Percentiles rank a stretch among this genome's conserved stretches.
phyloP scores from a whole-genome alignment of 495 filamentous ascomycete species.

The Penicillium alfredii region DNA sequence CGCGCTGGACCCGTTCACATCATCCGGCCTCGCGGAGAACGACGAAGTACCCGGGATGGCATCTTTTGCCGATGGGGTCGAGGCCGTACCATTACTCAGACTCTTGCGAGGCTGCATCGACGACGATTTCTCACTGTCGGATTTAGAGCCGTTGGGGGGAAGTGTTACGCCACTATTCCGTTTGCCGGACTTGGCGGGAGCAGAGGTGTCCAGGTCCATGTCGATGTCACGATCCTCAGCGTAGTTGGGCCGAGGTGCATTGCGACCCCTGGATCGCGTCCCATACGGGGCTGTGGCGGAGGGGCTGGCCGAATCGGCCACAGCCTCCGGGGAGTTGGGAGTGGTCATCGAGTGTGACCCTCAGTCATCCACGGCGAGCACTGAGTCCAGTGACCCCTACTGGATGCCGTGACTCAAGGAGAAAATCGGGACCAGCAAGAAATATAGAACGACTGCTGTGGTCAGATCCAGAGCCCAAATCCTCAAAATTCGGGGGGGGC shows the following conservation, averaged over 20 bases:
- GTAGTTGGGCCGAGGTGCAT: conserved; percentile 83
- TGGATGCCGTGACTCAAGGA: no score
- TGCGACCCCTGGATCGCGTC: conserved; percentile 89
- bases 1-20: conserved; percentile 29
- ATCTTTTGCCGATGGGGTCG: conserved; percentile 40
- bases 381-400: no score
- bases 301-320: conserved; percentile 36
- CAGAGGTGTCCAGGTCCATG: conserved; percentile 61
- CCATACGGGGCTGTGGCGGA: conserved; percentile 72
- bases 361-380: conserved; percentile 30
- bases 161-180: conserved; percentile 31
- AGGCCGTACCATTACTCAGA: conserved; percentile 33
- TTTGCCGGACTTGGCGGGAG: conserved; percentile 43
- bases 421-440: no score
- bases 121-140: conserved; percentile 40
- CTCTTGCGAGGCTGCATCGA: conserved; percentile 38
- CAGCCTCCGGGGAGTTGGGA: conserved; percentile 42
- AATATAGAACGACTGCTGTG: conserved; percentile 1
- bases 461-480: conserved; percentile 7
- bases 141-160: conserved; percentile 31
- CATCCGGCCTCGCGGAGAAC: conserved; percentile 49
- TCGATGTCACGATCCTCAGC: conserved; percentile 94
- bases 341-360: conserved; percentile 47
- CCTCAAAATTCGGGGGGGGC: no score
- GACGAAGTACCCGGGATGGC: conserved; percentile 59